Percentiles rank a stretch among this genome's conserved stretches.
phyloP scores from a whole-genome alignment of 2,329 filamentous ascomycete genomes.

The Ophiostoma ips region DNA sequence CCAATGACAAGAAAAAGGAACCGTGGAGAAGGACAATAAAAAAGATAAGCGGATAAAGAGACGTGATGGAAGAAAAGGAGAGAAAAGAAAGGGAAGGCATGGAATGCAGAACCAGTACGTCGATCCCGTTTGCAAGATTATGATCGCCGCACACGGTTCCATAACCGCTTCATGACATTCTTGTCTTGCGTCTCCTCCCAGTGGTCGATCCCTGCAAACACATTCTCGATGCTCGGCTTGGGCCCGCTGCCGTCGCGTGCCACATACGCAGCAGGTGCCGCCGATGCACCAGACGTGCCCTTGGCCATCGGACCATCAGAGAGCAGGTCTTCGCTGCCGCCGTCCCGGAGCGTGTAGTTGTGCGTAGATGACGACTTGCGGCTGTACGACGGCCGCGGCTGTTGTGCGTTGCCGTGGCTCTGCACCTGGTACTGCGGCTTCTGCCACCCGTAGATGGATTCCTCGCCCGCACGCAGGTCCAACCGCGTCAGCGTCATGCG shows the following conservation, averaged over 20 bases:
- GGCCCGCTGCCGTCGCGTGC: conserved; percentile 16
- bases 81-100: not conserved
- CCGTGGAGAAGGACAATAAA: not conserved
- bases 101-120: too few species aligned
- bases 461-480: conserved; percentile 65
- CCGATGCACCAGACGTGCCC: not conserved
- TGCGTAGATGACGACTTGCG: conserved; percentile 13
- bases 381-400: conserved; percentile 11
- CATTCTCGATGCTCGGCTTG: conserved; percentile 40
- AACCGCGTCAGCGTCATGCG: conserved; percentile 90
- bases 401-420: conserved; percentile 2
- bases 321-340: conserved; percentile 7
- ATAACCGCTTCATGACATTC: conserved; percentile 47
- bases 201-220: conserved; percentile 40
- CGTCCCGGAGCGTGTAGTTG: conserved; percentile 14
- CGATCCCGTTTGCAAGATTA: too few species aligned
- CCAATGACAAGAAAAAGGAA: not conserved
- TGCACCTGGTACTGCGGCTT: conserved; percentile 21
- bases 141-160: conserved; percentile 44
- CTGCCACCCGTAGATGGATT: conserved; percentile 59
- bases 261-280: too few species aligned
- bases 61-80: conserved; percentile 1
- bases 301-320: not conserved
- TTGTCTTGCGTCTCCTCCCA: conserved; percentile 33
- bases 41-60: too few species aligned